Conservation (phyloP, 2,329 filamentous ascomycete species). For the Alternaria triticina region DNA sequence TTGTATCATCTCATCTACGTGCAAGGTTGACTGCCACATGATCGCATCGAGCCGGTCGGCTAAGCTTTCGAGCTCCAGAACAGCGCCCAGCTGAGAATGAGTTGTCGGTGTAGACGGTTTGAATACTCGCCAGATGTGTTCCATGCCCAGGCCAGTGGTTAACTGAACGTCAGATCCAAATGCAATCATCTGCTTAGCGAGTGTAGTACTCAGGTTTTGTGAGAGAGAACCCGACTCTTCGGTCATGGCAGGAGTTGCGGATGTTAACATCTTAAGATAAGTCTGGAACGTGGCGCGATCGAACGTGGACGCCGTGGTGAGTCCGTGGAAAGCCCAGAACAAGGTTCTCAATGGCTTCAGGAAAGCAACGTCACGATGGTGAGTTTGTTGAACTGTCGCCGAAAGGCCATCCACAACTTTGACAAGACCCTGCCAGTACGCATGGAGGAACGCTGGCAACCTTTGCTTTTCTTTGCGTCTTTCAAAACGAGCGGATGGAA, state of each 20-base stretch:
- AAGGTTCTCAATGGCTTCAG: conserved; percentile 45
- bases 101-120: conserved; percentile 63
- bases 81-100: conserved; percentile 44
- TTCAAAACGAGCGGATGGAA: conserved; percentile 43
- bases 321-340: conserved; percentile 57
- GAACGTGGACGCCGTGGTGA: conserved; percentile 52
- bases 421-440: conserved; percentile 29
- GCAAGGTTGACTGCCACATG: conserved; percentile 45
- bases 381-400: conserved; percentile 10
- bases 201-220: conserved; percentile 31
- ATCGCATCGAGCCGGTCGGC: conserved; percentile 54
- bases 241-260: conserved; percentile 13
- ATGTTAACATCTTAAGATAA: conserved; percentile 53
- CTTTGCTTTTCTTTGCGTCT: conserved; percentile 45
- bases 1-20: conserved; percentile 43
- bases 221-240: conserved; percentile 21
- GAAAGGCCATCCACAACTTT: conserved; percentile 24
- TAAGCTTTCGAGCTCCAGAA: conserved; percentile 53
- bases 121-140: conserved; percentile 75
- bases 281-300: conserved; percentile 63
- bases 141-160: conserved; percentile 79
- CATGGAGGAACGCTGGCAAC: conserved; percentile 38
- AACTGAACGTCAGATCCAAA: conserved; percentile 76
- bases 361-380: conserved; percentile 17
- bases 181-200: conserved; percentile 36